These are phyloP conservation scores for Wickerhamiella allomyrinae DNA, from an alignment of 805 yeast genomes.

Conservation along the genomic window DNA sequence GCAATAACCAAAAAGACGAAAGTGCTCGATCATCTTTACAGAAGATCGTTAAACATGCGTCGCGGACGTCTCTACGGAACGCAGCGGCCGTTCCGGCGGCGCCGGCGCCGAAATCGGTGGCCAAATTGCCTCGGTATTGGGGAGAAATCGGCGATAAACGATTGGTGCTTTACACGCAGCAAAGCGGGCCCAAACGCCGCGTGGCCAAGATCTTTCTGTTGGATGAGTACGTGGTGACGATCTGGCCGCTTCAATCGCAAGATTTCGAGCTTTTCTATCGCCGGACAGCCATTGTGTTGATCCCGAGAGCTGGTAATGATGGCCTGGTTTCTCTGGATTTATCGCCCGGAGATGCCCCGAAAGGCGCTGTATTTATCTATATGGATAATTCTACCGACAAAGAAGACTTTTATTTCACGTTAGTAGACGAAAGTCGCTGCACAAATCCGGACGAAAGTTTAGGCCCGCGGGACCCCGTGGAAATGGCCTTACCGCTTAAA, in stretches of 20 bases:
- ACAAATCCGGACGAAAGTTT: constrained; percentile 6
- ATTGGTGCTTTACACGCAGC: constrained; percentile 72
- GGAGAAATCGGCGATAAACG: constrained; percentile 69
- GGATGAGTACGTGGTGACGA: constrained; percentile 49
- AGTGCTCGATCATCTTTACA: constrained; percentile 50
- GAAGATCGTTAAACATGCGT: constrained; percentile 33
- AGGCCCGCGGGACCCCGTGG: constrained; percentile 36
- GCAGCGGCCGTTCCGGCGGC: constrained; percentile 1
- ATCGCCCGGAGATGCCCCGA: constrained; percentile 21
- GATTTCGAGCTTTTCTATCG: constrained; percentile 76
- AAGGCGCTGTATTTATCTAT: constrained; percentile 45
- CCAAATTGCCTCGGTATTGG: constrained; percentile 20
- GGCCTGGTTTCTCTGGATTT: constrained; percentile 18
- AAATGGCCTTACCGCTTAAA: constrained; percentile 60
- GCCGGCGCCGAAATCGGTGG: constrained; percentile 6
- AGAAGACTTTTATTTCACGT: constrained; percentile 85
- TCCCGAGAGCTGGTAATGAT: constrained; percentile 31
- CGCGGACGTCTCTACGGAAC: neutral
- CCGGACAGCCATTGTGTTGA: constrained; percentile 61
- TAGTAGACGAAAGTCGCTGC: constrained; percentile 37
- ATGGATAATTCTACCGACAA: constrained; percentile 67
- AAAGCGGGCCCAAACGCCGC: constrained; percentile 34
- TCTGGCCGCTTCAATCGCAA: constrained; percentile 69
- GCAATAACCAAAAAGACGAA: constrained; percentile 11
- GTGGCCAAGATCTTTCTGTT: constrained; percentile 69